Conservation (phyloP, 139 green algal genomes). For the Asterochloris erici region DNA sequence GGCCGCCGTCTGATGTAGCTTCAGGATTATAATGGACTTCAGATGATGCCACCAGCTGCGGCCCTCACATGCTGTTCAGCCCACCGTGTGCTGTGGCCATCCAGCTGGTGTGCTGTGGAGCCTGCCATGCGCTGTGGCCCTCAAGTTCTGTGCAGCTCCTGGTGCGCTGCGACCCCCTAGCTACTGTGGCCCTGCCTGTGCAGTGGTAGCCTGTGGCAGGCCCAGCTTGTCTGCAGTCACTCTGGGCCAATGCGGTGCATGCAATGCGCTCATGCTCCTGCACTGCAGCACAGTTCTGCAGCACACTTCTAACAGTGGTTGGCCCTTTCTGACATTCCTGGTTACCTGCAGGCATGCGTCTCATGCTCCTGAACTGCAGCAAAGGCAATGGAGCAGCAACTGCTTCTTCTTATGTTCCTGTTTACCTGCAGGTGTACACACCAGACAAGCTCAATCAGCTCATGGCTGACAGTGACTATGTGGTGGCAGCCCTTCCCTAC, state of each 20-base stretch:
- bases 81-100: background rate
- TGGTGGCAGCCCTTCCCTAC: constrained; percentile 63
- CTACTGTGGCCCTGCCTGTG: no score
- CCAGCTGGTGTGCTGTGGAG: background rate
- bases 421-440: constrained; percentile 43
- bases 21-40: background rate
- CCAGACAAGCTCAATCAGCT: constrained; percentile 49
- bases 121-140: no score
- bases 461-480: constrained; percentile 65
- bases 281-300: no score
- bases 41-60: background rate
- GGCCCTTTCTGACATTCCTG: background rate
- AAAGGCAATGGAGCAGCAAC: background rate
- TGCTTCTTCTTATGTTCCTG: background rate
- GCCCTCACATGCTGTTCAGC: background rate
- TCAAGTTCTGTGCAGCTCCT: background rate
- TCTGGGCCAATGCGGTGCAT: no score
- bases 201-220: no score
- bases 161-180: background rate
- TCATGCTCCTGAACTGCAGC: background rate
- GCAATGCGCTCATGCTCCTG: no score
- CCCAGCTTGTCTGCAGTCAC: no score
- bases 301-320: background rate
- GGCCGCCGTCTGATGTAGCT: background rate
- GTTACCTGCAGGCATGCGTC: background rate